phyloP scores from a whole-genome alignment of 331 rosid genomes.

The Acacia concinna region DNA sequence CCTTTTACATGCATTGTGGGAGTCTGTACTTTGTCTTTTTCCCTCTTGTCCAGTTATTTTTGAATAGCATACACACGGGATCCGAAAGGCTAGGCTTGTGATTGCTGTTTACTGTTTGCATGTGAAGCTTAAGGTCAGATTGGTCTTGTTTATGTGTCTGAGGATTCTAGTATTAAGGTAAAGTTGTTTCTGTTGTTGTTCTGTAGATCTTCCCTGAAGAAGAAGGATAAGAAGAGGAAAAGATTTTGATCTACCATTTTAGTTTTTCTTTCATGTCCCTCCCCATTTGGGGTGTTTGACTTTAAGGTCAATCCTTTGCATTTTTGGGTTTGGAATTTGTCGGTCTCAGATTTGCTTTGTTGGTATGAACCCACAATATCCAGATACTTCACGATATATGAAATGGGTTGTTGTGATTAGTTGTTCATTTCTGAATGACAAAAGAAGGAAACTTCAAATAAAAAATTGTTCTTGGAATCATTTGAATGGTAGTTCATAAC shows the following conservation, averaged over 20 bases:
- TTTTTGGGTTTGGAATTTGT: not conserved
- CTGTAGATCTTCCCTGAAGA: constrained; percentile 25
- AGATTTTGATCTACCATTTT: constrained; percentile 23
- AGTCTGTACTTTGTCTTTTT: not conserved
- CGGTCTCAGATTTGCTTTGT: not conserved
- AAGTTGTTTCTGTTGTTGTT: constrained; percentile 21
- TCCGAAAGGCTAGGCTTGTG: constrained; percentile 35
- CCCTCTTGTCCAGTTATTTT: constrained; percentile 23
- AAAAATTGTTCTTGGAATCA: not conserved
- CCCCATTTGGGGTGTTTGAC: not conserved
- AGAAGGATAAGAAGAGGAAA: not conserved
- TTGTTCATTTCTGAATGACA: not conserved
- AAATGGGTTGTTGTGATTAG: not conserved
- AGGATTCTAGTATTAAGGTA: constrained; percentile 31
- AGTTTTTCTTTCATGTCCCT: too few species aligned
- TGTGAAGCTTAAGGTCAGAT: constrained; percentile 54
- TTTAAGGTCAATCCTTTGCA: constrained; percentile 22
- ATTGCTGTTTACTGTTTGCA: constrained; percentile 47
- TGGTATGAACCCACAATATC: not conserved
- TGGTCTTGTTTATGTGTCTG: constrained; percentile 33
- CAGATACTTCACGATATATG: not conserved
- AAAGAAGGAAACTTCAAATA: not conserved
- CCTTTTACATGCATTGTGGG: not conserved
- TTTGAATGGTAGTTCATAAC: constrained; percentile 2
- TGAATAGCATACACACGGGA: constrained; percentile 26